Base-by-base conservation (phyloP, 2,329 filamentous ascomycete genomes). In the Neophaeococcomyces aloes region DNA sequence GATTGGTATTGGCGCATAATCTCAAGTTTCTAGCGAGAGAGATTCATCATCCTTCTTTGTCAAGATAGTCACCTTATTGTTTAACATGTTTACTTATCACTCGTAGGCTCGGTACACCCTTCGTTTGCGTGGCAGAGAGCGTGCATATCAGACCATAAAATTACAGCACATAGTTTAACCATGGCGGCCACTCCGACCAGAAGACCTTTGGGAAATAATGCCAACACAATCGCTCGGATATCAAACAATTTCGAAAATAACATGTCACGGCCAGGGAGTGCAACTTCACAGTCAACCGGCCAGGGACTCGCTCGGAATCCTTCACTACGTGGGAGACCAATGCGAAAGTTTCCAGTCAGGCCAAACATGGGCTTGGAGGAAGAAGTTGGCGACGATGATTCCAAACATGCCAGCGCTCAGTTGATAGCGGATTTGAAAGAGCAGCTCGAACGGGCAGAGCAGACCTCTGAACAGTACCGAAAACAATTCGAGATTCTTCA, bases 401-500 rank as follows among this genome's bases (percentile, higher is more conserved):
- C 80, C 49, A 79, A 83, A 54, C 86, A 85, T 14, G 86, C 91
- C 63, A 81, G 83, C 49, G 72, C 86, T 32, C 81, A 84, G 13
- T 69, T 84, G 45, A 74, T 94, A 46, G 85, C 93, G 51, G 87
- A 95, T 52, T 69, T 95, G 47, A 87, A 86, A 65, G 79, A 86
- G 52, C 79, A 86, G 45, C 71, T 95, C 39, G 76, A 84, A 56
- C 85, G 82, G 62, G 83, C 87, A 17, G 89, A 95, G 65, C 74
- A 71, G 38, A 70, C 76, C 30, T 83, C 83, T 1, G 85, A 91
- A 54, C 80, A 87, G 57, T 82, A 80, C 61, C 79, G 83, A 66
- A 89, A 88, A 63, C 86, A 95, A 66, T 70, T 80, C 43, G 83
- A 91, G 47, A 81, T 94, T 35, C 68, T 96, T 52, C 86, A 94